phyloP scores from a whole-genome alignment of 192 early-diverging fungal species.

The Chytriomyces sp. region DNA sequence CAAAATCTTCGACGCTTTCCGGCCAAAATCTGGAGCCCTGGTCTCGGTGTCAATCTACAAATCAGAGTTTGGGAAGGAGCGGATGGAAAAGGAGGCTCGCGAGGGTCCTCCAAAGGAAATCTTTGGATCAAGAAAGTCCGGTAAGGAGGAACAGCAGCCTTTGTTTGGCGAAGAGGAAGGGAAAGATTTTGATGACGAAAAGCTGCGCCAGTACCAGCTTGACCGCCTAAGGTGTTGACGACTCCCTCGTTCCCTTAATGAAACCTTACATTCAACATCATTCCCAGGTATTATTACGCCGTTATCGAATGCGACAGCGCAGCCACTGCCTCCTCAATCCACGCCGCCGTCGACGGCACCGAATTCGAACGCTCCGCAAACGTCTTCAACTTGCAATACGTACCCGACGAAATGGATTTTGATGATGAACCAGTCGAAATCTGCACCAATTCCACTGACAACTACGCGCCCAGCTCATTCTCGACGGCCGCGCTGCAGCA shows the following conservation, averaged over 20 bases:
- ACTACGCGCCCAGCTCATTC: slow-evolving; percentile 50
- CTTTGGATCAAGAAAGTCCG: slow-evolving; percentile 49
- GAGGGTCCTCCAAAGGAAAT: slow-evolving; percentile 80
- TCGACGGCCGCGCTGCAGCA: slow-evolving; percentile 80
- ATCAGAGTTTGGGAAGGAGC: slow-evolving; percentile 85
- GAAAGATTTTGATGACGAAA: slow-evolving; percentile 80
- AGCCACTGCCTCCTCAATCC: slow-evolving; percentile 79
- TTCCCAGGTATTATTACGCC: slow-evolving; percentile 80
- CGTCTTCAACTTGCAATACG: slow-evolving; percentile 91
- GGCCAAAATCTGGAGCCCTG: slow-evolving; percentile 66
- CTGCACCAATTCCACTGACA: slow-evolving; percentile 47
- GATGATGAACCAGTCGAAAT: slow-evolving; percentile 70
- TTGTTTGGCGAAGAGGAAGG: slow-evolving; percentile 57
- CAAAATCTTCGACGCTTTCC: slow-evolving; percentile 84
- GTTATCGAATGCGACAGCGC: slow-evolving; percentile 91
- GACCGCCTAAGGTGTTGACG: slow-evolving; percentile 69
- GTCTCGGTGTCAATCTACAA: slow-evolving; percentile 81
- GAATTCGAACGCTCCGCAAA: slow-evolving; percentile 91
- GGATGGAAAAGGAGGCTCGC: slow-evolving; percentile 66
- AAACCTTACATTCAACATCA: slow-evolving; percentile 6
- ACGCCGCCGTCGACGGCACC: slow-evolving; percentile 81
- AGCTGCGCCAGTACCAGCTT: slow-evolving; percentile 88
- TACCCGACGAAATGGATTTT: slow-evolving; percentile 90
- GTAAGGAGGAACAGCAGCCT: slow-evolving; percentile 30
- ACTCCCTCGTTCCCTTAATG: background rate